A percentile compares a stretch with the other conserved stretches of the same genome.
phyloP scores from a whole-genome alignment of 208 protist genomes.

The Novymonas esmeraldas region DNA sequence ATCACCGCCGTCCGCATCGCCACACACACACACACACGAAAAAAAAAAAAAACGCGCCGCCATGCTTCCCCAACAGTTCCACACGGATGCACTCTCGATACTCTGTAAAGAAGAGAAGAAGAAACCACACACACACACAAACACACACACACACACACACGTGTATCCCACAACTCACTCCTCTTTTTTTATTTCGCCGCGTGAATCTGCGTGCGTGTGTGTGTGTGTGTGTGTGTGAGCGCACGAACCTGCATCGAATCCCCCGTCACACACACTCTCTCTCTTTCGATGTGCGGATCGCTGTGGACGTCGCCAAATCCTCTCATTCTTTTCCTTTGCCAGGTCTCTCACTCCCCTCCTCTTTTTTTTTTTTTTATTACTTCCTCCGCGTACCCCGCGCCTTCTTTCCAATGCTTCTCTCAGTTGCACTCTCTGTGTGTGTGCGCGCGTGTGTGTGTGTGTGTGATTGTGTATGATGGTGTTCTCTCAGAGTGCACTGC shows the following conservation, averaged over 20 bases:
- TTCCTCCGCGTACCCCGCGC: background rate
- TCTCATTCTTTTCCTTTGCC: background rate
- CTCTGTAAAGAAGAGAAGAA: too few relatives aligned
- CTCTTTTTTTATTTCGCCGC: background rate
- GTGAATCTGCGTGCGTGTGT: background rate
- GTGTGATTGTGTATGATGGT: background rate
- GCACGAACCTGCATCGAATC: too few relatives aligned
- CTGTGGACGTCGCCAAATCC: background rate
- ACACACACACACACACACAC: too few relatives aligned
- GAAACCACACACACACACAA: too few relatives aligned
- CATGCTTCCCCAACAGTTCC: too few relatives aligned
- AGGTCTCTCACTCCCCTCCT: background rate
- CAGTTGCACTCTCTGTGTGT: constrained; percentile 1
- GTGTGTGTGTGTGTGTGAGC: background rate
- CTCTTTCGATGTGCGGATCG: background rate
- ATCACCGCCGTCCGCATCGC: too few relatives aligned
- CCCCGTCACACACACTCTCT: background rate
- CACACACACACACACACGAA: too few relatives aligned
- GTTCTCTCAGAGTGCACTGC: too few relatives aligned
- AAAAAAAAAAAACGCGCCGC: too few relatives aligned
- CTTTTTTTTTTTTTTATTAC: constrained; percentile 22
- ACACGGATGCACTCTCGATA: too few relatives aligned
- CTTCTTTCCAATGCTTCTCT: too few relatives aligned
- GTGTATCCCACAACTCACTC: background rate
- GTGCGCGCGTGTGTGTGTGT: background rate